phyloP scores from a whole-genome alignment of 116 monocot genomes.

The Iris pallida region DNA sequence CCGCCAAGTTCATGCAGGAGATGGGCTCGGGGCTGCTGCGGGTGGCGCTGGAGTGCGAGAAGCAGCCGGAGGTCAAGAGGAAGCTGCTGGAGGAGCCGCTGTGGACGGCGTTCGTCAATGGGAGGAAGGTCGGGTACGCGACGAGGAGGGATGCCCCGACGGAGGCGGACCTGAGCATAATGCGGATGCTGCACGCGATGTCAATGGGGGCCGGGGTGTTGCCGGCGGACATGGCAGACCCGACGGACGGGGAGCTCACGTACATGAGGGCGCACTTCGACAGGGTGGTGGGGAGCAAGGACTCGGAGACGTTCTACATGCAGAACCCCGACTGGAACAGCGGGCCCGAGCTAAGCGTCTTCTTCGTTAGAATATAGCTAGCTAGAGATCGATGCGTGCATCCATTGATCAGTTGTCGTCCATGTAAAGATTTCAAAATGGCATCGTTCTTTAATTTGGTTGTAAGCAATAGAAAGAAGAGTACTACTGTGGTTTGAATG shows the following conservation, averaged over 20 bases:
- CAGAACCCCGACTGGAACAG: conserved; percentile 72
- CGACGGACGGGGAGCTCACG: conserved; percentile 72
- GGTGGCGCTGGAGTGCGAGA: conserved; percentile 90
- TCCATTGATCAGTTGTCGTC: neutral
- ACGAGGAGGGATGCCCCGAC: conserved; percentile 49
- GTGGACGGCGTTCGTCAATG: conserved; percentile 79
- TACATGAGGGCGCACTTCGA: conserved; percentile 92
- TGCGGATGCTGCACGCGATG: conserved; percentile 71
- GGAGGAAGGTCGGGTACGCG: conserved; percentile 53
- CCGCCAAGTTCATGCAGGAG: conserved; percentile 79
- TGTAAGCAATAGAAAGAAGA: no score
- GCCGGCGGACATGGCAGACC: conserved; percentile 29
- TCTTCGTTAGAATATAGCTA: conserved; percentile 89
- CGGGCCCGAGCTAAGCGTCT: conserved; percentile 82
- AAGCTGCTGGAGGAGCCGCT: conserved; percentile 68
- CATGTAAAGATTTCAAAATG: no score
- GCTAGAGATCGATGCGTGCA: neutral
- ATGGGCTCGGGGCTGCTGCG: conserved; percentile 75
- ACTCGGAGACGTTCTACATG: conserved; percentile 98
- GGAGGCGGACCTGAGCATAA: conserved; percentile 56
- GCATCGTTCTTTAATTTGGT: no score
- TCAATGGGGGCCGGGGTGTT: conserved; percentile 97
- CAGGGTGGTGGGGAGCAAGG: conserved; percentile 65
- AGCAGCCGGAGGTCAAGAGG: conserved; percentile 26
- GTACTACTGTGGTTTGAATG: no score